A percentile compares a stretch with the other conserved stretches of the same genome.
phyloP scores from a whole-genome alignment of 331 rosid species.

The Phaseolus coccineus region DNA sequence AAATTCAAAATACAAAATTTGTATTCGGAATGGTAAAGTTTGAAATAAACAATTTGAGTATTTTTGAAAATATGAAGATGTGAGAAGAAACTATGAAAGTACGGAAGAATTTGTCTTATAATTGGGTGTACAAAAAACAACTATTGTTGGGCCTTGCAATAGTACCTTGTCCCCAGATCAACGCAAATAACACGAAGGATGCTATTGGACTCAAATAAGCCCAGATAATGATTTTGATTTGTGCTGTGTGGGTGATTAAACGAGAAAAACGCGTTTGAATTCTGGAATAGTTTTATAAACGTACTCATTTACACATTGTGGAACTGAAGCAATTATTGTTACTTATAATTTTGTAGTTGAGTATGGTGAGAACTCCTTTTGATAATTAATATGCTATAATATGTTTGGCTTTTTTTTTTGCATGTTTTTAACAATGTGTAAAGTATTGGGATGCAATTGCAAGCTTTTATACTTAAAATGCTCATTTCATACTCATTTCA shows the following conservation, averaged over 20 bases:
- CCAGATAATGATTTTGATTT: slow-evolving; percentile 15
- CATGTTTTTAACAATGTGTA: too few relatives aligned
- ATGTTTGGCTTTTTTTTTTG: too few relatives aligned
- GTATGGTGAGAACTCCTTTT: background rate
- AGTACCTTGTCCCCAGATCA: background rate
- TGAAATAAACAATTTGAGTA: too few relatives aligned
- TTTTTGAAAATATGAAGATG: too few relatives aligned
- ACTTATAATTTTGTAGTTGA: background rate
- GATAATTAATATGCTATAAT: background rate
- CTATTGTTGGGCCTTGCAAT: background rate
- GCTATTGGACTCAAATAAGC: background rate
- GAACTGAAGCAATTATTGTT: background rate
- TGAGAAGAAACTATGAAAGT: too few relatives aligned
- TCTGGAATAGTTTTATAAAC: background rate
- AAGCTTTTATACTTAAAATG: too few relatives aligned
- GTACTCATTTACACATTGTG: background rate
- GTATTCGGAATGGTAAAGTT: too few relatives aligned
- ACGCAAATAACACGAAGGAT: background rate
- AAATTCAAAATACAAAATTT: too few relatives aligned
- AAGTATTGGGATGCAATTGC: too few relatives aligned
- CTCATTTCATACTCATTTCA: too few relatives aligned
- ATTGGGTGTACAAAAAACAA: background rate
- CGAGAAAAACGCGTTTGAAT: slow-evolving; percentile 26
- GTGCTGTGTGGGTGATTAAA: background rate
- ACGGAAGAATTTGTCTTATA: background rate